Base-by-base conservation (phyloP, 2,329 filamentous ascomycete species). In the Lasiodiplodia theobromae region DNA sequence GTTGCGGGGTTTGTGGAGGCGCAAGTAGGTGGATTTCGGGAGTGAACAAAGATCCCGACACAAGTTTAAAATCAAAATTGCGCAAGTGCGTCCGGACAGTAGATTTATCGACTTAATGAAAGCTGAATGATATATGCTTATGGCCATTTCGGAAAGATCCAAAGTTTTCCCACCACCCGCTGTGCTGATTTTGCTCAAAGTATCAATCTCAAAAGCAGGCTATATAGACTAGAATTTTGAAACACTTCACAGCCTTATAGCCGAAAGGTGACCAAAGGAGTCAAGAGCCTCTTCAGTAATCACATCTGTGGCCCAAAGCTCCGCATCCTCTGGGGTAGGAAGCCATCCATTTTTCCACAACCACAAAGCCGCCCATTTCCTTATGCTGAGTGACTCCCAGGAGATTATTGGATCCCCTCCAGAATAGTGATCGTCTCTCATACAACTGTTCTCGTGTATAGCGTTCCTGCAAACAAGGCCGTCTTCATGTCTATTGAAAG, bases 341-440 rank as follows among this genome's bases (percentile, higher is more conserved):
- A 53, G 25, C 21, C 21, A 53, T 23, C 52, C 52, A 18, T 54
- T 25, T 28, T 8, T 28, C 52, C 25, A 54, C 2, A 53, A 21
- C 25, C 25, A 12, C 14, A 25, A 53, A 3, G 51, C 51, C 10
- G 25, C 51, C 51, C 51, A 53, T 8, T 53, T 53, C 11, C 51
- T 28, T 47, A 1, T 11, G 44, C 44, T 47, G 8, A 47, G 3
- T 8, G n/a, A 8, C 44, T n/a, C 10, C 5, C 0, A 10, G n/a
- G 3, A 47, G 1, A 11, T 2, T 10, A 11, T 0, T 6, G 44
- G 7, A 0, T 1, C 0, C 2, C 44, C n/a, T 21, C 11, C 5
- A 1, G 3, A 8, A 4, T 47, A 0, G n/a, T 47, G 44, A 21
- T 14, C 44, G n/a, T 21, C 18, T n/a, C n/a, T 21, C 2, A 11